Evolutionary conservation across 352 stramenopile species (phyloP).

Genomic region (Globisporangium megalacanthum): DNA sequence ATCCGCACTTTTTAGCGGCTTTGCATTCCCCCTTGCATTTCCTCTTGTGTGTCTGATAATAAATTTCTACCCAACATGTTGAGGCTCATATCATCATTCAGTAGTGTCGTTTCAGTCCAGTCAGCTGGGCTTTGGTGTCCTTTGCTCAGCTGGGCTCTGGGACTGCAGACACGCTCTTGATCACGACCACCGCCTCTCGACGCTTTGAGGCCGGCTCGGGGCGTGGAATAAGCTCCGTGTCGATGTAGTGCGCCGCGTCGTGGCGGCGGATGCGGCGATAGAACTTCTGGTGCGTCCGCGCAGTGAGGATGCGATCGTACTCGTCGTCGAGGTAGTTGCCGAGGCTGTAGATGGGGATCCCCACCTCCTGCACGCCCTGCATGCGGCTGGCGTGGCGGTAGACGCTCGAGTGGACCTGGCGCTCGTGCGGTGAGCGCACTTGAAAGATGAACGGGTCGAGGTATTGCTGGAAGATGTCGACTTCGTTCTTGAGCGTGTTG

Average conservation of each 20-base stretch:
- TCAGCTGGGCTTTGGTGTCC: no score
- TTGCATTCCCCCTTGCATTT: slow-evolving; percentile 41
- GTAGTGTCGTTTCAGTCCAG: no score
- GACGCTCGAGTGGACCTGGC: slow-evolving; percentile 58
- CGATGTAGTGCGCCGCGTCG: slow-evolving; percentile 51
- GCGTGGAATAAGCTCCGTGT: slow-evolving; percentile 50
- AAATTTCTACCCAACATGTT: slow-evolving; percentile 28
- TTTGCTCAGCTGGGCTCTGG: neutral
- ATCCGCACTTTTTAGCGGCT: slow-evolving; percentile 22
- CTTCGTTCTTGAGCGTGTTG: slow-evolving; percentile 67
- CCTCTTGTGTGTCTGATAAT: slow-evolving; percentile 60
- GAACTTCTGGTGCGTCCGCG: slow-evolving; percentile 34
- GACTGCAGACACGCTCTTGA: neutral
- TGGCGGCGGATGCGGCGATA: slow-evolving; percentile 46
- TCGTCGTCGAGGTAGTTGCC: slow-evolving; percentile 35
- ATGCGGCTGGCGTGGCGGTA: slow-evolving; percentile 69
- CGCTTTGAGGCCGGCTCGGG: slow-evolving; percentile 6
- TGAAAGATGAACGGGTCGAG: slow-evolving; percentile 63
- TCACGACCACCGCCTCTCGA: neutral
- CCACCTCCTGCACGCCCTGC: slow-evolving; percentile 60
- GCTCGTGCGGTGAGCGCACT: slow-evolving; percentile 43
- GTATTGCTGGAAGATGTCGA: slow-evolving; percentile 77
- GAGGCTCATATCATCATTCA: no score
- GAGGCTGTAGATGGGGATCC: slow-evolving; percentile 74
- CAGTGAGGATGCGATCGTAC: slow-evolving; percentile 48